A percentile compares a stretch with the other conserved stretches of the same genome.
These are phyloP conservation scores for Sclerotiophoma versabilis DNA, from an alignment of 2,329 filamentous ascomycete species.

Conservation along the genomic window DNA sequence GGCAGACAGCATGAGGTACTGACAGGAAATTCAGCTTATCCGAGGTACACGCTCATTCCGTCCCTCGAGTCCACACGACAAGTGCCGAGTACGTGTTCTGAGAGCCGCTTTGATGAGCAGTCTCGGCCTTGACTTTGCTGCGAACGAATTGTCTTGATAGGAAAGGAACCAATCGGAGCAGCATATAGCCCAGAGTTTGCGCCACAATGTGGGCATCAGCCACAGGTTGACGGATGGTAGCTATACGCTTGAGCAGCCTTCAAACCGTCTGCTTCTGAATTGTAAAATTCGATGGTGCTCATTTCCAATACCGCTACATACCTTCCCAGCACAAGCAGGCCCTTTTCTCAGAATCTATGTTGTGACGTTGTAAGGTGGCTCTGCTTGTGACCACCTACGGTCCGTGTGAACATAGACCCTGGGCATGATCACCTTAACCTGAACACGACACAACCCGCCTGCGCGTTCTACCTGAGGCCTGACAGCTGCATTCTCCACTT, in stretches of 20 bases:
- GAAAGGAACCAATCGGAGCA: conserved; percentile 10
- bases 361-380: conserved; percentile 41
- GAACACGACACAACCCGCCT: conserved; percentile 30
- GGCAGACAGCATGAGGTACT: too few species aligned
- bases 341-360: neutral
- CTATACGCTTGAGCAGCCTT: neutral
- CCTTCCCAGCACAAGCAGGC: neutral
- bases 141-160: conserved; percentile 15
- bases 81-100: neutral
- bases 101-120: conserved; percentile 4
- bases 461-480: conserved; percentile 21
- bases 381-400: conserved; percentile 30
- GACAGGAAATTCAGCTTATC: too few species aligned
- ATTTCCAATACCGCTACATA: neutral
- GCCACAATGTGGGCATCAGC: conserved; percentile 9
- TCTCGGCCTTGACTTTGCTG: conserved; percentile 18
- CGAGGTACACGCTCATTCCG: too few species aligned
- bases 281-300: neutral
- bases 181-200: conserved; percentile 12
- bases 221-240: neutral
- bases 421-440: conserved; percentile 22
- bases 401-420: conserved; percentile 20
- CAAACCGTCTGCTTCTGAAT: neutral
- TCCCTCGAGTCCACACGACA: neutral
- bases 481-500: conserved; percentile 14